Evolutionary conservation across 78 protist genomes (phyloP), one percentile per base, ranked within the genome.

Genomic region (Bodo saltans): DNA sequence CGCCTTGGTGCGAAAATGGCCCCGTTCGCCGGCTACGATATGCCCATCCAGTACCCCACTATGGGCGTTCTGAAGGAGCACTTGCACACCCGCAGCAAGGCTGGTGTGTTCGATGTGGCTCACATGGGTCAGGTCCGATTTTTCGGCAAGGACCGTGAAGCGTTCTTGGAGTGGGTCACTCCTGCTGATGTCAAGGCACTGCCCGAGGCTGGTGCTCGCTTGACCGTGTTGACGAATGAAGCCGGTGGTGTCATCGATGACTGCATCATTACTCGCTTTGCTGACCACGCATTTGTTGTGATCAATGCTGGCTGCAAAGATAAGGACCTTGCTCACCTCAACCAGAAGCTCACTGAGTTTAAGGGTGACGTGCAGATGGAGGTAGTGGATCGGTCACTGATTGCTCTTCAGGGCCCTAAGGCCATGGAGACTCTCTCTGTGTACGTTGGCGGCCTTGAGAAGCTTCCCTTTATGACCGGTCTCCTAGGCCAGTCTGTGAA

Each of bases 181-280:
- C 90, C 80, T 3, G 91, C 86, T 29, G 93, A 94, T 80, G 26
- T 96, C 42, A 33, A 81, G n/a, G 74, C 70, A 8, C 42, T 94
- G 29, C 41, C 80, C 37, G 78, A 1, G 0, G 72, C 42, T 30
- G 42, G 28, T 3, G 84, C 73, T 12, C 42, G 85, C 37, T 76
- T 92, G 40, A 68, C 92, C 27, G 86, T 91, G 33, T 47, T 95
- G 68, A 83, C 94, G 70, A 88, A 73, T 76, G 97, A 70, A 40
- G 25, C 89, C n/a, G 98, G 98, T 8, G 97, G 98, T n/a, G 94
- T 96, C 85, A 81, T 89, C 53, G 99, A 97, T 71, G 99, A 97
- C 89, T 60, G 92, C 23, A 90, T 97, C 42, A 47, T 95, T 35
- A 78, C 92, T 42, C 87, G 87, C 42, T 73, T 52, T 0, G 93